These are phyloP conservation scores for Flaveria brownii DNA, from an alignment of 129 eudicot species.

Conservation along the genomic window DNA sequence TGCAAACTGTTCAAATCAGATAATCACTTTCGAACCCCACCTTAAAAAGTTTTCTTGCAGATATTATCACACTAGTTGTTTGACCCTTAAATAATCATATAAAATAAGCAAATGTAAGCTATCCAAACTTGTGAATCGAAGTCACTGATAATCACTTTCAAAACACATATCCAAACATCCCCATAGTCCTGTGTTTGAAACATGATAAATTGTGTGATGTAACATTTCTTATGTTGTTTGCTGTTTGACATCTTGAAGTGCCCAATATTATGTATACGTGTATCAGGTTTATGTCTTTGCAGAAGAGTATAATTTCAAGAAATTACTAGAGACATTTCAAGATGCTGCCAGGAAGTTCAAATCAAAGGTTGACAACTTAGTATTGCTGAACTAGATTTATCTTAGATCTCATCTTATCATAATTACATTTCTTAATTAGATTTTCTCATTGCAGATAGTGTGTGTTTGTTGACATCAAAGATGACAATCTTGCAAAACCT, in stretches of 20 bases:
- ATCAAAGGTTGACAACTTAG: constrained; percentile 52
- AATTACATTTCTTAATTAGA: constrained; percentile 3
- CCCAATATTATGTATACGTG: background rate
- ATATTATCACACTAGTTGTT: background rate
- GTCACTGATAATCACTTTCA: background rate
- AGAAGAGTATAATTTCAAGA: constrained; percentile 60
- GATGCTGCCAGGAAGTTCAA: constrained; percentile 68
- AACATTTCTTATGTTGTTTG: background rate
- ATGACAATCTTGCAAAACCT: constrained; percentile 87
- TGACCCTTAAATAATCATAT: background rate
- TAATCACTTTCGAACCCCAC: background rate
- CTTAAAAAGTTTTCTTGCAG: no score
- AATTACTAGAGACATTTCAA: constrained; percentile 62
- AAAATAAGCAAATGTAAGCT: no score
- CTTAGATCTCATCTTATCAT: constrained; percentile 1
- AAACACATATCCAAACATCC: background rate
- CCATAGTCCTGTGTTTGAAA: background rate
- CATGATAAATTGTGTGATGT: background rate
- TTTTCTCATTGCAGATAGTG: constrained; percentile 63
- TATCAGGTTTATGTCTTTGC: constrained; percentile 77
- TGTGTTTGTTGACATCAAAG: constrained; percentile 64
- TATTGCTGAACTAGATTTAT: background rate
- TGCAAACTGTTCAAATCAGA: background rate
- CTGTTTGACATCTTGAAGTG: background rate
- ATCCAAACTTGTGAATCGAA: no score